Conservation (phyloP, 140 eudicot genomes). For the Anethum foeniculum region DNA sequence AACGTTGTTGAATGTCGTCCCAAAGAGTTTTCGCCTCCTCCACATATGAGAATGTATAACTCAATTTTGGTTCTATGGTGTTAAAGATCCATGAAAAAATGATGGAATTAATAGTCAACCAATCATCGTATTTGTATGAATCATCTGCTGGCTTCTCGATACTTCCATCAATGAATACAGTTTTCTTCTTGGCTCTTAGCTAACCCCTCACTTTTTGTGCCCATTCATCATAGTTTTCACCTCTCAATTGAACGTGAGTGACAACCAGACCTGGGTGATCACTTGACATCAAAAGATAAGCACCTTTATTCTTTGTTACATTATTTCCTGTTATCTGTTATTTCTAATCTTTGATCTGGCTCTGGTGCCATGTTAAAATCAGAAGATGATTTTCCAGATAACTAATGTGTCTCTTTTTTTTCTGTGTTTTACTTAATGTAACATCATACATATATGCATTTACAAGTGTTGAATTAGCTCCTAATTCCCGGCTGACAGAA, state of each 20-base stretch:
- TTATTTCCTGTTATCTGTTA: too few species aligned
- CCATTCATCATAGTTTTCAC: background rate
- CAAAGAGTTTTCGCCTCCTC: background rate
- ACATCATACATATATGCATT: too few species aligned
- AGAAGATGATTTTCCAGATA: too few species aligned
- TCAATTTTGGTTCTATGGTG: background rate
- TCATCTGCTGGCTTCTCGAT: background rate
- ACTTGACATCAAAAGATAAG: background rate
- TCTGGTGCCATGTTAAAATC: too few species aligned
- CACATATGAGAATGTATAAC: background rate
- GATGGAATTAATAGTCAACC: background rate
- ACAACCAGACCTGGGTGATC: background rate
- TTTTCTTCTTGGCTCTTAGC: background rate
- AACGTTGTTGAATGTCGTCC: background rate
- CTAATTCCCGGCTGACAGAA: too few species aligned
- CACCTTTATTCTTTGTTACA: too few species aligned
- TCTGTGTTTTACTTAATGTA: too few species aligned
- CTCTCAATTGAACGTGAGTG: background rate
- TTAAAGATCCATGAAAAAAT: background rate
- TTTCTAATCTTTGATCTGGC: too few species aligned
- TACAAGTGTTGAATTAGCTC: too few species aligned
- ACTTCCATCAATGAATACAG: background rate
- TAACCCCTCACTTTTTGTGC: background rate
- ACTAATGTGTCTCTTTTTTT: too few species aligned
- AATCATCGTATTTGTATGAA: background rate